Evolutionary conservation across 345 rosid genomes (phyloP).

Genomic region (Limnanthes douglasii): DNA sequence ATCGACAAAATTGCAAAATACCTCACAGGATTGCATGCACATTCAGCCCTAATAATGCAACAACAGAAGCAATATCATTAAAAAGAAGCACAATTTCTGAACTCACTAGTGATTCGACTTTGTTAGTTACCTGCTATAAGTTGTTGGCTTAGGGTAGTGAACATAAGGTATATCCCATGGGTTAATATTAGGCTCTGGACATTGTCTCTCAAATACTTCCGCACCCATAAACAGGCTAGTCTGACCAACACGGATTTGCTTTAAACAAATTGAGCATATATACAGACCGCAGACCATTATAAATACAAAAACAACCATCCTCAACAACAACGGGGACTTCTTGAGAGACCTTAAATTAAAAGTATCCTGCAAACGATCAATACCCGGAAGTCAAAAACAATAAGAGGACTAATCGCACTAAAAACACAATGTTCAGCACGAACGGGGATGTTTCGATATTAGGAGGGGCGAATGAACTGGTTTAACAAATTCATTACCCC

Average conservation of each 20-base stretch:
- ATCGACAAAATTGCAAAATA: conserved; percentile 90
- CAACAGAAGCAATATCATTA: conserved; percentile 7
- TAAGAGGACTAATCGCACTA: too few relatives aligned
- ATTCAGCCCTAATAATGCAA: conserved; percentile 57
- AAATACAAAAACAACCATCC: conserved; percentile 74
- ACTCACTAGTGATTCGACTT: background rate
- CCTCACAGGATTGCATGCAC: conserved; percentile 81
- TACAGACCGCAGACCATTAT: conserved; percentile 74
- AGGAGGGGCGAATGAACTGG: background rate
- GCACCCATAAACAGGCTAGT: conserved; percentile 32
- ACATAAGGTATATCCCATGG: conserved; percentile 93
- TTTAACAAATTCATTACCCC: background rate
- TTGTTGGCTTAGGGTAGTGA: conserved; percentile 73
- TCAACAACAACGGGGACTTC: conserved; percentile 67
- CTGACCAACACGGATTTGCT: conserved; percentile 47
- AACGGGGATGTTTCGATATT: too few relatives aligned
- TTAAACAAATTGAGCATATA: conserved; percentile 68
- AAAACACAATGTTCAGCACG: too few relatives aligned
- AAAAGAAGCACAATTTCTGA: background rate
- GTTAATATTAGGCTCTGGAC: conserved; percentile 60
- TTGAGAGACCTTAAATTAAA: conserved; percentile 57
- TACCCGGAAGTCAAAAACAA: conserved; percentile 5
- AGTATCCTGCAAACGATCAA: conserved; percentile 39
- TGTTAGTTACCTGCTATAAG: conserved; percentile 50
- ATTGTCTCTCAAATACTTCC: conserved; percentile 39